Percentiles rank a stretch among this genome's conserved stretches.
Evolutionary conservation across 2,329 filamentous ascomycete species (phyloP).

Genomic region (Ophiocordyceps polyrhachis-furcata): DNA sequence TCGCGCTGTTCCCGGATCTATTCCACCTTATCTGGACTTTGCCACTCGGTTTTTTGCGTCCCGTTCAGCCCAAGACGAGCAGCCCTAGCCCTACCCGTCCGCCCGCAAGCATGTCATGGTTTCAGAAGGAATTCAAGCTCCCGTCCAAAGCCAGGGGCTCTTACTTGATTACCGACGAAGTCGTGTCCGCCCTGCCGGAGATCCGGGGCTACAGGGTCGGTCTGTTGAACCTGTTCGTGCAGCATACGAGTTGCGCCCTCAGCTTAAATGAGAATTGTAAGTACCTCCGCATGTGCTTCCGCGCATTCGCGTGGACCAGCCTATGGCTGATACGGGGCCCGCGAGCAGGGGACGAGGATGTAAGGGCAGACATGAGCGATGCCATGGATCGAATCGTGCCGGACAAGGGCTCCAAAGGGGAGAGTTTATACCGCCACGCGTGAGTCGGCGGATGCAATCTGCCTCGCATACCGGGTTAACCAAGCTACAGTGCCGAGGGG

Average conservation of each 20-base stretch:
- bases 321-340: not conserved
- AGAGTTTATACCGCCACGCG: slow-evolving; percentile 60
- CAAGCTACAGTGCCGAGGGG: slow-evolving; percentile 50
- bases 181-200: slow-evolving; percentile 57
- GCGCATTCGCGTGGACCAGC: not conserved
- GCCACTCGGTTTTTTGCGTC: slow-evolving; percentile 23
- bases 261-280: slow-evolving; percentile 78
- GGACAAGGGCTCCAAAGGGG: slow-evolving; percentile 50
- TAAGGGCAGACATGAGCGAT: slow-evolving; percentile 86
- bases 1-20: slow-evolving; percentile 31
- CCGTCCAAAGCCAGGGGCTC: slow-evolving; percentile 61
- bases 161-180: slow-evolving; percentile 72
- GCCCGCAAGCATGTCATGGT: slow-evolving; percentile 46
- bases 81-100: slow-evolving; percentile 13
- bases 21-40: slow-evolving; percentile 34
- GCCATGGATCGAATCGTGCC: slow-evolving; percentile 81
- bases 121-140: slow-evolving; percentile 69
- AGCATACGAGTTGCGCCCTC: slow-evolving; percentile 86
- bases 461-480: not conserved
- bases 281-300: slow-evolving; percentile 1
- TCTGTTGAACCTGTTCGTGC: slow-evolving; percentile 74
- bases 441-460: slow-evolving; percentile 5
- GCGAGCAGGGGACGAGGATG: slow-evolving; percentile 45
- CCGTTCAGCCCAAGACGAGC: slow-evolving; percentile 6
- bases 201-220: slow-evolving; percentile 70